Percentiles rank a stretch among this genome's conserved stretches.
phyloP scores from a whole-genome alignment of 106 monocot genomes.

The Dendrobium officinale region DNA sequence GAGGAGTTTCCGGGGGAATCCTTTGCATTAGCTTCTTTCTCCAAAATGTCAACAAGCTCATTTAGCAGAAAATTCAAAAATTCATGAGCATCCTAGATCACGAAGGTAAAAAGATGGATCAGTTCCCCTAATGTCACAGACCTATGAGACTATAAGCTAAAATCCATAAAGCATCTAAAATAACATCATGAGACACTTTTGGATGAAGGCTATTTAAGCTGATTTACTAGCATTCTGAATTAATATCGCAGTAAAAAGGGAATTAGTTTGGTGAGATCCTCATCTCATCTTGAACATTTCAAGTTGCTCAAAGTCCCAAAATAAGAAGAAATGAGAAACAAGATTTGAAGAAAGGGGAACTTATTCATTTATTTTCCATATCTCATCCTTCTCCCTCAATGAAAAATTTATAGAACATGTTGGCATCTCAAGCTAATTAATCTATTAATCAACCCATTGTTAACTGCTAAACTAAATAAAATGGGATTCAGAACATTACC shows the following conservation, averaged over 20 bases:
- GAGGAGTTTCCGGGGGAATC: constrained; percentile 20
- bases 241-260: neutral
- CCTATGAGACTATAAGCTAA: neutral
- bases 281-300: too few species aligned
- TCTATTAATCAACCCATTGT: too few species aligned
- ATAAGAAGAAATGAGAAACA: too few species aligned
- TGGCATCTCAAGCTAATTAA: too few species aligned
- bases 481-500: too few species aligned
- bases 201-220: too few species aligned
- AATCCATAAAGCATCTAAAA: neutral
- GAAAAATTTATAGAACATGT: too few species aligned
- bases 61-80: constrained; percentile 49
- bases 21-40: constrained; percentile 36
- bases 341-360: too few species aligned
- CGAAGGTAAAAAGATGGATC: neutral
- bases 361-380: too few species aligned
- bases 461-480: too few species aligned
- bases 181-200: neutral
- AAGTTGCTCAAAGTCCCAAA: too few species aligned
- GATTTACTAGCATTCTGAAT: neutral
- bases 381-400: too few species aligned
- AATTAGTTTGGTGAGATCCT: neutral
- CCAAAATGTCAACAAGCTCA: constrained; percentile 46
- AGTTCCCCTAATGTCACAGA: neutral
- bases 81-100: constrained; percentile 45